phyloP scores from a whole-genome alignment of 148 eudicot genomes.

The Silene latifolia region DNA sequence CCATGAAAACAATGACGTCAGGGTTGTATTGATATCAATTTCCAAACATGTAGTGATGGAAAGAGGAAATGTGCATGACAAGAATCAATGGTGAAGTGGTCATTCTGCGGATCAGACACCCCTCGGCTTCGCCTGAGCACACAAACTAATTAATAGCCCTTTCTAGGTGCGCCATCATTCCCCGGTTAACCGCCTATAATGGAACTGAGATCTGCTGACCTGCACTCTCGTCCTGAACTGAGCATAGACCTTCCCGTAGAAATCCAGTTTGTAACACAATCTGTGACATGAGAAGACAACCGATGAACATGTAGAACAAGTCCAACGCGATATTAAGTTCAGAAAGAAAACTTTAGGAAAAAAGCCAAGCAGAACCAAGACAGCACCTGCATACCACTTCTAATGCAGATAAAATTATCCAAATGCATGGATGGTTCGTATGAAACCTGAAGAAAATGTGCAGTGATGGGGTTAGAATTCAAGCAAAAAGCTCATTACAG shows the following conservation, averaged over 20 bases:
- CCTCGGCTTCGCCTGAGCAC: no score
- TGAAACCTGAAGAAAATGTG: slow-evolving; percentile 49
- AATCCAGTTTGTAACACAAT: slow-evolving; percentile 74
- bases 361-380: not conserved
- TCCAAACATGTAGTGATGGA: not conserved
- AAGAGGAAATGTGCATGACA: not conserved
- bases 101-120: no score
- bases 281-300: slow-evolving; percentile 34
- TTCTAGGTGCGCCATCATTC: not conserved
- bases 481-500: slow-evolving; percentile 6
- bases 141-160: not conserved
- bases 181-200: not conserved
- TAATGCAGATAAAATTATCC: slow-evolving; percentile 76
- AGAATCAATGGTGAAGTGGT: not conserved
- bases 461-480: slow-evolving; percentile 4
- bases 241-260: slow-evolving; percentile 78
- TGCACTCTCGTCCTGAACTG: slow-evolving; percentile 98
- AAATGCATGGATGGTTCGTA: slow-evolving; percentile 65
- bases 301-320: slow-evolving; percentile 1
- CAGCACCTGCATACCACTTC: slow-evolving; percentile 85
- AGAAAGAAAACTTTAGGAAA: not conserved
- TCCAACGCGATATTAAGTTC: not conserved
- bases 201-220: slow-evolving; percentile 34
- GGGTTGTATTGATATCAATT: not conserved
- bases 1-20: not conserved